A percentile compares a stretch with the other conserved stretches of the same genome.
These are phyloP conservation scores for Aspergillus proliferans DNA, from an alignment of 2,329 filamentous ascomycete species.

Conservation along the genomic window DNA sequence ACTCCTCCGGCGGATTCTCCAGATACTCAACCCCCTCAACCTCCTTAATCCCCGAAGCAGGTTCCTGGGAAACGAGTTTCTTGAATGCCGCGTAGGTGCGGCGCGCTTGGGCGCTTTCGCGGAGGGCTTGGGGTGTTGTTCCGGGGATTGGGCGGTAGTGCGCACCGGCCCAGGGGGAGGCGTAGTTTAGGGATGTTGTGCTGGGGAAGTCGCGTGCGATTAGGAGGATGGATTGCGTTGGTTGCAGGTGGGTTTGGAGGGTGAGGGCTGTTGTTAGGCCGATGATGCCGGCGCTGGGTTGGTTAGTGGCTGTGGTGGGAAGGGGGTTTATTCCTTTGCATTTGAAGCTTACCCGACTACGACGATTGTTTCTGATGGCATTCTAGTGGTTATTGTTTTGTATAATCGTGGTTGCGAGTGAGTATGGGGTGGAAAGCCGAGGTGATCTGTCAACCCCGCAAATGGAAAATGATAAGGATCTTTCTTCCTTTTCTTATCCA, in stretches of 20 bases:
- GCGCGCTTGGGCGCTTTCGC: constrained; percentile 33
- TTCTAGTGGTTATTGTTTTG: constrained; percentile 4
- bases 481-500: background rate
- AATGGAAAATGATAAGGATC: background rate
- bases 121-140: constrained; percentile 26
- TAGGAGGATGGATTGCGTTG: constrained; percentile 30
- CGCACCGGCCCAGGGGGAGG: constrained; percentile 43
- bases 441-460: background rate
- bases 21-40: constrained; percentile 39
- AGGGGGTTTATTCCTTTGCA: no score
- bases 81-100: constrained; percentile 36
- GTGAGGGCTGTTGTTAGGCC: constrained; percentile 33
- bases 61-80: constrained; percentile 25
- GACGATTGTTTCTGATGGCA: constrained; percentile 29
- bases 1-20: constrained; percentile 32
- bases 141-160: constrained; percentile 43
- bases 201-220: constrained; percentile 37
- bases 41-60: constrained; percentile 32
- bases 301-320: constrained; percentile 1
- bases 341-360: constrained; percentile 27
- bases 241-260: constrained; percentile 25
- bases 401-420: background rate
- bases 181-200: constrained; percentile 38
- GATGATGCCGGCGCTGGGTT: constrained; percentile 33
- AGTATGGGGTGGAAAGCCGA: background rate